These are phyloP conservation scores for Arthrobotrys megalospora DNA, from an alignment of 2,329 filamentous ascomycete species.

Conservation along the genomic window DNA sequence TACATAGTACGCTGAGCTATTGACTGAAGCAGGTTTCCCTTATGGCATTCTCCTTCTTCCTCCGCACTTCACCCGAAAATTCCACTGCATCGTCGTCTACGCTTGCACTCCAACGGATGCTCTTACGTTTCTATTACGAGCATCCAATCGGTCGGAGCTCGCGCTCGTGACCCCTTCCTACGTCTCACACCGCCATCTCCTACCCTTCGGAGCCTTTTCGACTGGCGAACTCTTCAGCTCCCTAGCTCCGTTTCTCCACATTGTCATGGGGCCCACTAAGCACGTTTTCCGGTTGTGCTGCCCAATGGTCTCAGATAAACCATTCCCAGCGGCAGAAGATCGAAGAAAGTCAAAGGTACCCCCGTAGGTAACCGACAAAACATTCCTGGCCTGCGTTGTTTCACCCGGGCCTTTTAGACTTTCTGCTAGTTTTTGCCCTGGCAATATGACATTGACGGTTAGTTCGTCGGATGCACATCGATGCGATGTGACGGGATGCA, in stretches of 20 bases:
- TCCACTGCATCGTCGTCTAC: slow-evolving; percentile 39
- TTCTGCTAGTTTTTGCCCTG: slow-evolving; percentile 29
- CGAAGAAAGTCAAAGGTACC: slow-evolving; percentile 14
- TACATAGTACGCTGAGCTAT: background rate
- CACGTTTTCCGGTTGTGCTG: slow-evolving; percentile 47
- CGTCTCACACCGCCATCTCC: slow-evolving; percentile 51
- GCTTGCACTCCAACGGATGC: slow-evolving; percentile 50
- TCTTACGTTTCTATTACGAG: slow-evolving; percentile 61
- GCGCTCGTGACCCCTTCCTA: slow-evolving; percentile 51
- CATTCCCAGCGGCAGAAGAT: slow-evolving; percentile 20
- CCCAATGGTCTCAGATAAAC: slow-evolving; percentile 41
- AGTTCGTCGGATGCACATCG: slow-evolving; percentile 19
- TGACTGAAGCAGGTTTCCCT: slow-evolving; percentile 30
- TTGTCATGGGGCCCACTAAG: slow-evolving; percentile 53
- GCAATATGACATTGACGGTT: slow-evolving; percentile 6
- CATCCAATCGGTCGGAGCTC: slow-evolving; percentile 42
- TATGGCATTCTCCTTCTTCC: slow-evolving; percentile 1
- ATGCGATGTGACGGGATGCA: slow-evolving; percentile 34
- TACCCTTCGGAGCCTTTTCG: slow-evolving; percentile 61
- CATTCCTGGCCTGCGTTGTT: slow-evolving; percentile 41
- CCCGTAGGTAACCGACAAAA: slow-evolving; percentile 57
- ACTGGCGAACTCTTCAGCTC: slow-evolving; percentile 51
- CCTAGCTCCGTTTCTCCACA: slow-evolving; percentile 51
- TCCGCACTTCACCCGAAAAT: slow-evolving; percentile 40
- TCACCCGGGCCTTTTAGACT: slow-evolving; percentile 33